Evolutionary conservation across 495 filamentous ascomycete genomes (phyloP), one percentile per base, ranked within the genome.

Genomic region (Margaritispora aquatica): DNA sequence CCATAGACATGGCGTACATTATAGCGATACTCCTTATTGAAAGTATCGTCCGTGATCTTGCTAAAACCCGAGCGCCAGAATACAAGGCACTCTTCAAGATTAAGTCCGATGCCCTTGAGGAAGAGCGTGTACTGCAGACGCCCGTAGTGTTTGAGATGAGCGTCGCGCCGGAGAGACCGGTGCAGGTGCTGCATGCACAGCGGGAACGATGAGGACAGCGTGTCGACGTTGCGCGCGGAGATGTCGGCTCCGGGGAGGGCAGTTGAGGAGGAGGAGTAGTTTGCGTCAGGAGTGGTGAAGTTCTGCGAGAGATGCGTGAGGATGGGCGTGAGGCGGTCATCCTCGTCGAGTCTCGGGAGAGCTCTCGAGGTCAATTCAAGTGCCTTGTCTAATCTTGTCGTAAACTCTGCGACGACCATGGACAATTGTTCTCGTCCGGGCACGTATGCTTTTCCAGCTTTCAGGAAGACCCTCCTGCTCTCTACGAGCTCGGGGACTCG

Each of bases 71-170:
- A 80, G 8, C 95, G 88, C 95, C 95, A 99, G 77, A 97, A 99
- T 10, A 88, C 64, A n/a, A 99, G 82, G 67, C 85, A 92, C 66
- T 99, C 93, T 64, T 97, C 90, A 9, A 97, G 77, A 52, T 81
- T 89, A 10, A 99, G 79, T 0, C 95, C 95, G 61, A 99, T 89
- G 29, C 95, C 95, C 76, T 99, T 99, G 58, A 99, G 80, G 81
- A 99, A 99, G 20, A 99, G 82, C 0, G 88, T 89, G 76, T 97
- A 99, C 74, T 99, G 95, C 21, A 97, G 80, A 60, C 95, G 89
- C 17, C 92, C 95, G 64, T 79, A 96, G 71, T 99, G 92, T 68
- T 96, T 96, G 54, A 99, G 76, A 58, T 97, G 89, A 27, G 85
- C 84, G 69, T 93, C 90, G 61, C 88, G 86, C 57, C 89, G 86